A percentile compares a stretch with the other conserved stretches of the same genome.
phyloP scores from a whole-genome alignment of 2,329 filamentous ascomycete species.

The Ceratocystis albifundus region DNA sequence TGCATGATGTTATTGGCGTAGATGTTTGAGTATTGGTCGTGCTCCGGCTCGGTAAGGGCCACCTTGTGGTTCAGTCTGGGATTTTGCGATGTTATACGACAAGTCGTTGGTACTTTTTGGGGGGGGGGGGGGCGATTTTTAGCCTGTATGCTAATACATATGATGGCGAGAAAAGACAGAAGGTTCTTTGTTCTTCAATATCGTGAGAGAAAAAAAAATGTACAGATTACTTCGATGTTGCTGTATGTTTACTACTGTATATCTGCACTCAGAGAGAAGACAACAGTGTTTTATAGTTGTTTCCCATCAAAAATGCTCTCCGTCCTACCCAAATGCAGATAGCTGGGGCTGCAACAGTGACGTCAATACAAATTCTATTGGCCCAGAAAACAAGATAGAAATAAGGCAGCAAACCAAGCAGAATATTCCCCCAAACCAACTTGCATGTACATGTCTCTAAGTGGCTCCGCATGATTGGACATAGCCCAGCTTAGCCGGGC shows the following conservation, averaged over 20 bases:
- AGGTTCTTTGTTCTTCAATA: no score
- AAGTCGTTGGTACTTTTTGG: no score
- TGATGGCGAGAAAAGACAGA: no score
- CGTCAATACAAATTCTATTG: slow-evolving; percentile 2
- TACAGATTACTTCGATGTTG: neutral
- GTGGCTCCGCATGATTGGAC: neutral
- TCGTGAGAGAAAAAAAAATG: neutral
- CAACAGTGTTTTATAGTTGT: neutral
- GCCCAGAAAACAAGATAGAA: neutral
- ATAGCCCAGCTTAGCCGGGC: neutral
- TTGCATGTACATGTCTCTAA: neutral
- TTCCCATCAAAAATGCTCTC: neutral
- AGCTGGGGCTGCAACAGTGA: neutral
- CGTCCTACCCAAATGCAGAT: neutral
- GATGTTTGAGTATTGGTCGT: slow-evolving; percentile 25
- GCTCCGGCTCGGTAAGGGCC: no score
- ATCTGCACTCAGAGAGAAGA: neutral
- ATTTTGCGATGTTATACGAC: no score
- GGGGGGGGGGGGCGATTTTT: no score
- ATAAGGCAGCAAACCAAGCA: neutral
- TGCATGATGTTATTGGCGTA: slow-evolving; percentile 34
- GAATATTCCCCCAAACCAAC: neutral
- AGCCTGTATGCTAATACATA: no score
- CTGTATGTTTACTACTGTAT: neutral
- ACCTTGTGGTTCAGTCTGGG: no score